These are phyloP conservation scores for Ogataea siamensis DNA, from an alignment of 805 yeast species.

Conservation along the genomic window DNA sequence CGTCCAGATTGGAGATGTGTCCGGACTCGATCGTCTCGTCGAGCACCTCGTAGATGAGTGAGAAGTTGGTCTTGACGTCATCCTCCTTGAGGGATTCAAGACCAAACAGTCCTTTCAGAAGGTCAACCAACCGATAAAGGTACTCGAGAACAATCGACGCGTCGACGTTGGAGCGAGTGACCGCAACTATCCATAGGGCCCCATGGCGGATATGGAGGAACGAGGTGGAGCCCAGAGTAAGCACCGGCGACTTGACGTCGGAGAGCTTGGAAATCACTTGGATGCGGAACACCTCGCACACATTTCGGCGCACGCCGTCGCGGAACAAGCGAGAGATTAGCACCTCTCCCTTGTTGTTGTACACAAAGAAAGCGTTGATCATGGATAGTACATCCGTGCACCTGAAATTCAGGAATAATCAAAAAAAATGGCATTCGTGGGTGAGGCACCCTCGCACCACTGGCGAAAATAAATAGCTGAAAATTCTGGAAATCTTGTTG, in stretches of 20 bases:
- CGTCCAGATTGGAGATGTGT: conserved; percentile 66
- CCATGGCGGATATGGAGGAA: conserved; percentile 70
- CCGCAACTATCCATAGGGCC: conserved; percentile 78
- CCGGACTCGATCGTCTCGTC: conserved; percentile 80
- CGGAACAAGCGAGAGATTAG: conserved; percentile 70
- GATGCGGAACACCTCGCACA: conserved; percentile 86
- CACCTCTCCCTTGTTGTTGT: conserved; percentile 79
- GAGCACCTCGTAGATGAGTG: conserved; percentile 68
- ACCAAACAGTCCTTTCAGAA: conserved; percentile 43
- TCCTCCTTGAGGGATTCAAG: conserved; percentile 40
- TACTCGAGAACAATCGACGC: conserved; percentile 79
- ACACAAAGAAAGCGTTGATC: conserved; percentile 83
- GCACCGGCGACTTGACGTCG: conserved; percentile 59
- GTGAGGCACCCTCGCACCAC: conserved; percentile 5
- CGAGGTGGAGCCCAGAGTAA: conserved; percentile 90
- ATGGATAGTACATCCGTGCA: conserved; percentile 36
- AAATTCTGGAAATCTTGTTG: conserved; percentile 1
- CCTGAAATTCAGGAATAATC: neutral
- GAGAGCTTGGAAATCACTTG: conserved; percentile 72
- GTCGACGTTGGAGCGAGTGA: conserved; percentile 86
- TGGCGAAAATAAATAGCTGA: neutral
- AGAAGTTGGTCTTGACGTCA: conserved; percentile 62
- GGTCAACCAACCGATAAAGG: conserved; percentile 55
- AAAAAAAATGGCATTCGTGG: too few species aligned
- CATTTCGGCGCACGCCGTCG: conserved; percentile 73